Evolutionary conservation across 495 filamentous ascomycete genomes (phyloP).

Genomic region (Pyrenopolyporus hunteri): DNA sequence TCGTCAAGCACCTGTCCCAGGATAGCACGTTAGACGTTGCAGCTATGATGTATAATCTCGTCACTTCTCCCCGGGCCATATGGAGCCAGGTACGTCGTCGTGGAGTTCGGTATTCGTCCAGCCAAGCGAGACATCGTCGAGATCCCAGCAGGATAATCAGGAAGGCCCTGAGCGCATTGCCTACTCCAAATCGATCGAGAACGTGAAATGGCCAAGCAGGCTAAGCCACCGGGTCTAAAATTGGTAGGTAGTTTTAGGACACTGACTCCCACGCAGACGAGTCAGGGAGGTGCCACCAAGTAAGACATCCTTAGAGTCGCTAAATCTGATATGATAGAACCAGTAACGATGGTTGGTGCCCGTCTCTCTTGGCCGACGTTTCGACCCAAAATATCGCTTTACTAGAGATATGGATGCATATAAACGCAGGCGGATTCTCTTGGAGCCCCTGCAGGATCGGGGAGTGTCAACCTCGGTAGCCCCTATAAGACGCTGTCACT

Average conservation of each 20-base stretch:
- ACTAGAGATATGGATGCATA: background rate
- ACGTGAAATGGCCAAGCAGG: slow-evolving; percentile 23
- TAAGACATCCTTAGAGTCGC: slow-evolving; percentile 12
- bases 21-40: slow-evolving; percentile 2
- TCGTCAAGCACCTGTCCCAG: slow-evolving; percentile 1
- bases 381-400: slow-evolving; percentile 17
- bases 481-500: no score
- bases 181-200: background rate
- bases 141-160: slow-evolving; percentile 21
- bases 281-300: slow-evolving; percentile 16
- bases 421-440: background rate
- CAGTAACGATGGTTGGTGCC: slow-evolving; percentile 25
- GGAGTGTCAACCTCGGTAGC: background rate
- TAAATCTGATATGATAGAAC: slow-evolving; percentile 13
- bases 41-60: background rate
- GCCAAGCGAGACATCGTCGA: slow-evolving; percentile 15
- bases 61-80: background rate
- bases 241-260: no score
- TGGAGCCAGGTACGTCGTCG: slow-evolving; percentile 5
- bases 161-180: background rate
- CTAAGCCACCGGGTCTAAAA: no score
- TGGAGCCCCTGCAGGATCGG: background rate
- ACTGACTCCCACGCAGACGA: slow-evolving; percentile 11
- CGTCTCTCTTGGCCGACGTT: slow-evolving; percentile 33
- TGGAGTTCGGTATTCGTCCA: slow-evolving; percentile 12